Evolutionary conservation across 192 early-diverging fungal species (phyloP), one percentile per base, ranked within the genome.

Genomic region (Coemansia sp.): DNA sequence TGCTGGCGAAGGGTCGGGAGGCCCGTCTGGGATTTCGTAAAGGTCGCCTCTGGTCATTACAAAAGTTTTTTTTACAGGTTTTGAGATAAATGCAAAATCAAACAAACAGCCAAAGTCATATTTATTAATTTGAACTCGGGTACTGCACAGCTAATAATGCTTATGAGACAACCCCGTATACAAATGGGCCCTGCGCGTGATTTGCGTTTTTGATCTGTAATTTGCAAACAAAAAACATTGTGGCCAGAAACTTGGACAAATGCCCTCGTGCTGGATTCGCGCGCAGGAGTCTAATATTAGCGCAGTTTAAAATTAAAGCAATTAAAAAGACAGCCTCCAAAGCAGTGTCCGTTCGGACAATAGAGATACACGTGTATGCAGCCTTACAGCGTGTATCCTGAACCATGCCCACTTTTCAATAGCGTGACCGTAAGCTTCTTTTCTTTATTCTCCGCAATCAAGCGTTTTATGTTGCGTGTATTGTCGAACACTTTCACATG

Each of bases 21-120:
- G 73, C 12, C 77, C 82, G 25, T 80, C 77, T 42, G 77, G 73
- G 44, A 80, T 73, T 59, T 80, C 77, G 46, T 80, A 80, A 12
- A 71, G 54, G 10, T 23, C 57, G 46, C 37, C 58, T 36, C 59
- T 48, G 37, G 61, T 23, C 62, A 50, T 60, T 48, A 17, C 47
- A 44, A 12, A 44, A n/a, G 40, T 44, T 3, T 40, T 5, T 5
- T 44, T 44, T n/a, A 44, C 40, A n/a, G 0, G 15, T 44, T 12
- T 12, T 44, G 11, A 44, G 4, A 44, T 44, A 44, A 44, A 44
- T 44, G 11, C 40, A 44, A 44, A 44, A 15, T 4, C 40, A 44
- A 44, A 44, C 40, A n/a, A 44, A 2, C 40, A 44, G 40, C 40
- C 15, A 44, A 44, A 12, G n/a, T 7, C 11, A 3, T 15, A 4